Conservation (phyloP, 495 filamentous ascomycete species). For the Aspergillus asperescens region DNA sequence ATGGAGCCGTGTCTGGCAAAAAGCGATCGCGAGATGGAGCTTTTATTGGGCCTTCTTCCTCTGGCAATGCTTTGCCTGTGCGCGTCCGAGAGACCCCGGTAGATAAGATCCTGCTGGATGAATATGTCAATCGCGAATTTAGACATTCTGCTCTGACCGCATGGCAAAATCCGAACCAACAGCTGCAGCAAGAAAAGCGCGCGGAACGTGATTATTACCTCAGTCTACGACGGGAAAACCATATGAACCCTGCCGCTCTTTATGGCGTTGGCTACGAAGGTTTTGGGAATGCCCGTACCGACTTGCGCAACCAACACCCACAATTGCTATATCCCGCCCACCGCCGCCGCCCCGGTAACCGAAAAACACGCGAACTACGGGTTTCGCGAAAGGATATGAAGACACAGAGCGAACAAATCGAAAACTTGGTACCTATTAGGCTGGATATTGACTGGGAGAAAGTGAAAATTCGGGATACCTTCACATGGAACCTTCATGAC, state of each 20-base stretch:
- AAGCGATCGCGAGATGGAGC: conserved; percentile 60
- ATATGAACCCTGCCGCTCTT: conserved; percentile 53
- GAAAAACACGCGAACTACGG: conserved; percentile 63
- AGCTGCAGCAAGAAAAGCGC: conserved; percentile 47
- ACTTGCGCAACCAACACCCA: conserved; percentile 49
- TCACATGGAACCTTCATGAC: conserved; percentile 97
- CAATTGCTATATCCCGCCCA: conserved; percentile 69
- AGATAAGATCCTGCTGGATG: conserved; percentile 61
- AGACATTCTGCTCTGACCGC: conserved; percentile 54
- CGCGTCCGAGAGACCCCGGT: conserved; percentile 35
- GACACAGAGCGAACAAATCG: conserved; percentile 79
- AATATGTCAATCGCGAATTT: conserved; percentile 73
- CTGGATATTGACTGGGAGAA: conserved; percentile 95
- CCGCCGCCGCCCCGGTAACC: conserved; percentile 66
- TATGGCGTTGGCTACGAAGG: conserved; percentile 84
- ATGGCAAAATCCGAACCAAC: conserved; percentile 41
- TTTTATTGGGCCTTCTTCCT: conserved; percentile 30
- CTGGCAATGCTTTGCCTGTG: conserved; percentile 26
- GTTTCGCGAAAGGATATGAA: conserved; percentile 71
- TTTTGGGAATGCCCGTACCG: conserved; percentile 80
- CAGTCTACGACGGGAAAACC: conserved; percentile 44
- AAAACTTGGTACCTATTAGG: conserved; percentile 85
- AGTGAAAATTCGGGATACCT: conserved; percentile 92
- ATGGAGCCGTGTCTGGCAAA: conserved; percentile 42
- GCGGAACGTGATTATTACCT: conserved; percentile 51